phyloP scores from a whole-genome alignment of 192 early-diverging fungal species.

The Gamsiella multidivaricata region DNA sequence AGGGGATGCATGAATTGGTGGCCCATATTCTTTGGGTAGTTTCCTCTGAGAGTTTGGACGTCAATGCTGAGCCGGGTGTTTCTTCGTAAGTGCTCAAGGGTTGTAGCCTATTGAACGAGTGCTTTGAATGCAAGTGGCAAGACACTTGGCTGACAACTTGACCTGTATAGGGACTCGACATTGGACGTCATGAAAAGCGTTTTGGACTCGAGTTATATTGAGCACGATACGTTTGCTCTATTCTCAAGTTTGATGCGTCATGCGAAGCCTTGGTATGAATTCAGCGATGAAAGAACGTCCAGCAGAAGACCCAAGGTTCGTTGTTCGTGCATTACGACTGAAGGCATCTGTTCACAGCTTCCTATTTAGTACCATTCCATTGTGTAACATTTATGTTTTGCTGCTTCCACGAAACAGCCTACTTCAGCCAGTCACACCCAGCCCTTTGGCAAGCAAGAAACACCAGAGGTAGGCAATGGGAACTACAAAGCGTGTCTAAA shows the following conservation, averaged over 20 bases:
- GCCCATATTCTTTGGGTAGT: slow-evolving; percentile 86
- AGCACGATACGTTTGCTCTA: slow-evolving; percentile 87
- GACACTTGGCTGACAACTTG: too few species aligned
- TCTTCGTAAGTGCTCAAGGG: slow-evolving; percentile 34
- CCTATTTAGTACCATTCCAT: too few species aligned
- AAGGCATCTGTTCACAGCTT: too few species aligned
- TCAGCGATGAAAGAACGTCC: slow-evolving; percentile 64
- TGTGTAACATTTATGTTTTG: neutral
- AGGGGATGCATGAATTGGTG: slow-evolving; percentile 98
- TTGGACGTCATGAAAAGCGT: slow-evolving; percentile 59
- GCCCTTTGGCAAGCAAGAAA: slow-evolving; percentile 29
- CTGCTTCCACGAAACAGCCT: slow-evolving; percentile 4
- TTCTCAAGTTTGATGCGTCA: slow-evolving; percentile 86
- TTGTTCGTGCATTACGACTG: neutral
- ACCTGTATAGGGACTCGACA: slow-evolving; percentile 48
- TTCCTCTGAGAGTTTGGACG: slow-evolving; percentile 71
- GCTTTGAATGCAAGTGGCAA: too few species aligned
- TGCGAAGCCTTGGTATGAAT: slow-evolving; percentile 89
- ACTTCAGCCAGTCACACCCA: slow-evolving; percentile 12
- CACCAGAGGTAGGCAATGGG: slow-evolving; percentile 34
- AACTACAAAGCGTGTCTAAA: neutral
- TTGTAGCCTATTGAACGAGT: too few species aligned
- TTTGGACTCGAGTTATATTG: slow-evolving; percentile 78
- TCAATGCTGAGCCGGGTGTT: slow-evolving; percentile 4
- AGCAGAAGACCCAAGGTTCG: slow-evolving; percentile 52